These are phyloP conservation scores for Porcisia deanei DNA, from an alignment of 208 protist genomes.

Conservation along the genomic window DNA sequence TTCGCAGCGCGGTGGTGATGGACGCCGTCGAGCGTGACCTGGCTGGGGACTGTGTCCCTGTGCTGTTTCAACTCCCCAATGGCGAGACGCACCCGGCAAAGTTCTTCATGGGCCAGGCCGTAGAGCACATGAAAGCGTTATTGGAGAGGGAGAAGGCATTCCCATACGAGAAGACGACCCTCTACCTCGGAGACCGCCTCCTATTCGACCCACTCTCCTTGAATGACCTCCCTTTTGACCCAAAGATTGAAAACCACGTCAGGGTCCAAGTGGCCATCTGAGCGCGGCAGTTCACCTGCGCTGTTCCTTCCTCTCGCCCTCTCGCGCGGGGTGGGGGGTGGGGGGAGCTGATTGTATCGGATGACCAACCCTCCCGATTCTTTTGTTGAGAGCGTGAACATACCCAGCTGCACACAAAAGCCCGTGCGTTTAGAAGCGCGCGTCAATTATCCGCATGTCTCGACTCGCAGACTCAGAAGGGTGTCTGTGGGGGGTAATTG, in stretches of 20 bases:
- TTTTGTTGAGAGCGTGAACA: neutral
- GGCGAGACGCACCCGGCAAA: slow-evolving; percentile 28
- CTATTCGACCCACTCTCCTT: slow-evolving; percentile 84
- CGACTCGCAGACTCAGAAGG: neutral
- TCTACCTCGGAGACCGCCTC: slow-evolving; percentile 61
- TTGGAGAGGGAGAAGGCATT: slow-evolving; percentile 67
- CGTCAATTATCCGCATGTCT: neutral
- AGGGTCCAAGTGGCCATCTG: slow-evolving; percentile 35
- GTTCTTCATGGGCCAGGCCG: slow-evolving; percentile 82
- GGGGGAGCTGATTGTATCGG: neutral
- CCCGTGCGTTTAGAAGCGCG: neutral
- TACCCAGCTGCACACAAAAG: neutral
- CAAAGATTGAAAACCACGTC: slow-evolving; percentile 53
- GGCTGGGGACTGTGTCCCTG: slow-evolving; percentile 45
- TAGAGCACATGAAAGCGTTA: slow-evolving; percentile 73
- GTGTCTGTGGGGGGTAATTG: too few species aligned
- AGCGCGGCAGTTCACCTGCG: neutral
- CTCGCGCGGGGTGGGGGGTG: too few species aligned
- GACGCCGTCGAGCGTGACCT: slow-evolving; percentile 71
- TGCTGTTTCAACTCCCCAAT: slow-evolving; percentile 54
- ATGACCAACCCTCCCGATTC: neutral
- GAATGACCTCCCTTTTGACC: slow-evolving; percentile 75
- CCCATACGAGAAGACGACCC: slow-evolving; percentile 62
- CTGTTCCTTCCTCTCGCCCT: neutral
- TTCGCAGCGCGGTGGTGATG: slow-evolving; percentile 35